phyloP scores from a whole-genome alignment of 257 asterid species.

The Euphrasia confusa region DNA sequence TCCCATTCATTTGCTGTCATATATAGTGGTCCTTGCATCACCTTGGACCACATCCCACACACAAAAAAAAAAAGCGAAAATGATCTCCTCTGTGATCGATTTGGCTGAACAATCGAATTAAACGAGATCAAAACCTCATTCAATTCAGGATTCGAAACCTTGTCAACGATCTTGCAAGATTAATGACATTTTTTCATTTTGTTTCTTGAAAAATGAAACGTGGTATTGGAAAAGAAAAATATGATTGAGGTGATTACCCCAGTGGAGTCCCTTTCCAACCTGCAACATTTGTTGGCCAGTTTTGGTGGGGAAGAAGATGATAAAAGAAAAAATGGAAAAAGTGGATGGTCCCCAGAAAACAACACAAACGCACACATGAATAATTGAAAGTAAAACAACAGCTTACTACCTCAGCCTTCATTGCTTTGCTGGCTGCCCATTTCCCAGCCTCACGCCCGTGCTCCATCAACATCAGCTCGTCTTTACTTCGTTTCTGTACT shows the following conservation, averaged over 20 bases:
- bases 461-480: background rate
- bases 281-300: background rate
- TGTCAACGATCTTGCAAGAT: no score
- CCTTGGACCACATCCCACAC: background rate
- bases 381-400: background rate
- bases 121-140: no score
- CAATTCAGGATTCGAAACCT: no score
- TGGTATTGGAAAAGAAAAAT: background rate
- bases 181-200: no score
- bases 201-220: no score
- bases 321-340: background rate
- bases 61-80: background rate
- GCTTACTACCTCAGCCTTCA: background rate
- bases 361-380: background rate
- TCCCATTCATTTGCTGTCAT: constrained; percentile 10
- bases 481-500: background rate
- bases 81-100: background rate
- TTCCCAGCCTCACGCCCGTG: background rate
- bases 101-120: background rate
- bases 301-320: background rate
- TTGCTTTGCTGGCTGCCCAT: background rate
- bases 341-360: constrained; percentile 2
- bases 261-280: background rate
- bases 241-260: background rate
- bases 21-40: background rate